A percentile compares a stretch with the other conserved stretches of the same genome.
Conservation (phyloP, 192 early-diverging fungal genomes). For the Coemansia reversa region DNA sequence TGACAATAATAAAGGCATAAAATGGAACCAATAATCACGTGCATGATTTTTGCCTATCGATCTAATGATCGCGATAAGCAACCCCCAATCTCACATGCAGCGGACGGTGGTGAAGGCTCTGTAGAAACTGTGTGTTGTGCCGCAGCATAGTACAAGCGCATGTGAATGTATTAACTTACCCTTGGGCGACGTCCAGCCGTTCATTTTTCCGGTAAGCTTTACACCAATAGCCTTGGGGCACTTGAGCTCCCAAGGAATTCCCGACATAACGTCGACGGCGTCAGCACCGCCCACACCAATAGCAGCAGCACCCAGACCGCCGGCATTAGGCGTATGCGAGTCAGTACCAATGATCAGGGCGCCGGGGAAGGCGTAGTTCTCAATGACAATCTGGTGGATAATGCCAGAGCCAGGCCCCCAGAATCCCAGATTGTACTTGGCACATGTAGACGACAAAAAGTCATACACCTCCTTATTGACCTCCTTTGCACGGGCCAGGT, state of each 20-base stretch:
- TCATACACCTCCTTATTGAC: conserved; percentile 94
- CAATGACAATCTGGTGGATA: conserved; percentile 96
- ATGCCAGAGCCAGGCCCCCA: conserved; percentile 94
- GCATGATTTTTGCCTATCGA: too few relatives aligned
- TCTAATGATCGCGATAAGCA: not conserved
- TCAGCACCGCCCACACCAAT: conserved; percentile 98
- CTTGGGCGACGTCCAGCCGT: conserved; percentile 94
- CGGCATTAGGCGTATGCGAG: conserved; percentile 97
- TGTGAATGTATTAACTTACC: conserved; percentile 19
- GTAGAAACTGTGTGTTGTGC: too few relatives aligned
- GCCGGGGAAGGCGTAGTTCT: conserved; percentile 98
- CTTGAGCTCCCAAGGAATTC: conserved; percentile 99
- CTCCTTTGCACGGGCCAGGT: conserved; percentile 79
- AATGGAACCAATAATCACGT: too few relatives aligned
- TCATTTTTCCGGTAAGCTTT: conserved; percentile 80
- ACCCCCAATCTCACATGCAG: not conserved
- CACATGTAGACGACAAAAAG: conserved; percentile 78
- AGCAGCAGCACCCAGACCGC: conserved; percentile 94
- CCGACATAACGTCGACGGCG: conserved; percentile 98
- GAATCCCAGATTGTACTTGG: conserved; percentile 95
- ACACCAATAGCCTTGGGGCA: conserved; percentile 95
- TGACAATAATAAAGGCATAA: too few relatives aligned
- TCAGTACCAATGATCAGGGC: conserved; percentile 97
- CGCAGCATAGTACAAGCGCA: not conserved
- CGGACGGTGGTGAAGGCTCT: too few relatives aligned